Base-by-base conservation (phyloP, 2,329 filamentous ascomycete species). In the Ceratocystiopsis minuta region DNA sequence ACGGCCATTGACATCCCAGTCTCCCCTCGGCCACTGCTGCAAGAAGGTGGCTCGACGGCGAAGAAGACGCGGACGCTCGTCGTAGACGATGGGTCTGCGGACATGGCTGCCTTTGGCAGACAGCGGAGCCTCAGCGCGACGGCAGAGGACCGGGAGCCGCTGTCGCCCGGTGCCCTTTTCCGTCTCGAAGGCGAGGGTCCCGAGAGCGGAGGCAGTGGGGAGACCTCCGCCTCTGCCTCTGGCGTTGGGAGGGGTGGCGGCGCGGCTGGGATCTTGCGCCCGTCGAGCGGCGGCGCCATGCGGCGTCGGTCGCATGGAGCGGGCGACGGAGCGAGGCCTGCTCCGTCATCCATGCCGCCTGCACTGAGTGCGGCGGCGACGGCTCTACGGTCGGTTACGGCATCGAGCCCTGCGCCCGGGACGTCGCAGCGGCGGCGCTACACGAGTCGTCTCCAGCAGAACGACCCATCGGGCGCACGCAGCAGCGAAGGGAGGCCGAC, bases 1-100 rank as follows among this genome's bases (percentile, higher is more conserved):
- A 75, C 66, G 16, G 78, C 78, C 2, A 84, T 84, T 42, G 77
- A 82, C 48, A 85, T 85, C 36, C 80, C 80, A 0, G 64, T 78
- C 1, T 84, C 79, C 0, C 80, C 80, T 4, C 68, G 78, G 24
- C 24, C 24, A 39, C 63, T 72, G 13, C 47, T 54, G 24, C 66
- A 49, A 60, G 62, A 37, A 64, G 35, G 37, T 14, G 41, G 64
- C 56, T 83, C 79, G 3, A 77, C 75, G 7, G 76, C 72, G 3
- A 75, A 79, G 48, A 73, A 78, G 50, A 69, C 72, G 38, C 66
- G 74, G 32, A 59, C 57, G 57, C 11, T 38, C 13, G 18, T 36
- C 36, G 40, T 39, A 5, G 69, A 76, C 18, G 68, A 78, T 1
- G 78, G 79, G 9, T 75, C 78, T 7, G 59, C 64, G 0, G 78